A percentile compares a stretch with the other conserved stretches of the same genome.
Conservation (phyloP, 192 early-diverging fungal genomes). For the Geosiphon pyriformis region DNA sequence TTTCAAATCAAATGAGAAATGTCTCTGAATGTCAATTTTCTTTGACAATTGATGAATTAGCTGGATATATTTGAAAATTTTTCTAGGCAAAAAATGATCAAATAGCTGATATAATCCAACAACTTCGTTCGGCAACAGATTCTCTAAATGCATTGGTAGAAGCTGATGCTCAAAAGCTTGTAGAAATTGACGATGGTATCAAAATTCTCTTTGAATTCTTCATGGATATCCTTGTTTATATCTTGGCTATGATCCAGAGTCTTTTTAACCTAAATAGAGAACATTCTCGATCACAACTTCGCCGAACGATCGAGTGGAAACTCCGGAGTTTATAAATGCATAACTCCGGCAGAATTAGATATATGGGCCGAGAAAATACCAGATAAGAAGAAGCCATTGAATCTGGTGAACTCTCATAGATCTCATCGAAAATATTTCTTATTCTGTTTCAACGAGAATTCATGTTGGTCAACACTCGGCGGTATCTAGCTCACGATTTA, state of each 20-base stretch:
- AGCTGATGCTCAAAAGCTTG: background rate
- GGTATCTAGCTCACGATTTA: background rate
- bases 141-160: conserved; percentile 14
- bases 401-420: background rate
- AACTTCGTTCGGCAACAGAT: conserved; percentile 5
- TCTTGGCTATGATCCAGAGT: too few species aligned
- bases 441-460: background rate
- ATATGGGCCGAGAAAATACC: conserved; percentile 1
- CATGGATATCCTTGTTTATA: too few species aligned
- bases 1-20: background rate
- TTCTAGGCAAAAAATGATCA: conserved; percentile 6
- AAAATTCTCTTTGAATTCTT: too few species aligned
- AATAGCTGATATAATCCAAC: conserved; percentile 1
- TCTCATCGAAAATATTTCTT: too few species aligned
- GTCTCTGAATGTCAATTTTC: too few species aligned
- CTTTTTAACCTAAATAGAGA: too few species aligned
- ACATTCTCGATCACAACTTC: background rate
- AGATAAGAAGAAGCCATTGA: conserved; percentile 8
- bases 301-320: background rate
- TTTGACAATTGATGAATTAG: background rate
- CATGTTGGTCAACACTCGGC: background rate
- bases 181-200: background rate
- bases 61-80: background rate
- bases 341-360: background rate
- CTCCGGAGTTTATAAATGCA: conserved; percentile 1